Base-by-base conservation (phyloP, 2,329 filamentous ascomycete genomes). In the Colletotrichum australisinense region DNA sequence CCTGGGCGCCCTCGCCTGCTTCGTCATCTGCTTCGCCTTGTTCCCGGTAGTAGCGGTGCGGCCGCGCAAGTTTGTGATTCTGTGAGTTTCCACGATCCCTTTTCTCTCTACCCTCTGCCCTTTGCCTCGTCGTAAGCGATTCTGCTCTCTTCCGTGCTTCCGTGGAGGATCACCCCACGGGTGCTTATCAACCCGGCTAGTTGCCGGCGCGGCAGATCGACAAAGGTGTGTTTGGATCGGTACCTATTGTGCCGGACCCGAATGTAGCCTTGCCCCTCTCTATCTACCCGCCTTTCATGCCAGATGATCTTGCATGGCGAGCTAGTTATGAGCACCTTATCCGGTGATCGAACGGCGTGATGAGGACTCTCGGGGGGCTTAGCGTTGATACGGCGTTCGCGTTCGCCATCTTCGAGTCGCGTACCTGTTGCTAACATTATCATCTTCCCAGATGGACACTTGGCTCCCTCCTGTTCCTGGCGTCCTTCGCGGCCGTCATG, bases 401-500 rank as follows among this genome's bases (percentile, higher is more conserved):
- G n/a, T 19, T 22, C 24, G 19, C 52, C 42, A n/a, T 49, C 11
- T 12, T 32, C 9, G 42, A 52, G 19, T 16, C 65, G 35, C 16
- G n/a, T 26, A 28, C 14, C 46, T 28, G 26, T 58, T 52, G 73
- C 80, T 79, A 76, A 82, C 83, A 82, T 83, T 60, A 63, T 73
- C 22, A 26, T 14, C 74, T 65, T 59, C 73, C 73, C 83, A 98
- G 97, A 87, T 99, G 97, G 97, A 95, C 96, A 63, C 92, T 98
- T 82, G 97, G 95, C 68, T 98, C 96, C 62, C 81, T 94, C 62
- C 89, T 99, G 76, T 98, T 98, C 87, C 89, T 98, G 78, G 90
- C 91, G 78, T 98, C 95, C 78, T 99, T 97, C 89, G 95, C 95
- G 30, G 94, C 96, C 77, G 90, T 98, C 85, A 97, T 98, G 94